phyloP scores from a whole-genome alignment of 2,329 filamentous ascomycete species.

The Sphaerulina populicola region DNA sequence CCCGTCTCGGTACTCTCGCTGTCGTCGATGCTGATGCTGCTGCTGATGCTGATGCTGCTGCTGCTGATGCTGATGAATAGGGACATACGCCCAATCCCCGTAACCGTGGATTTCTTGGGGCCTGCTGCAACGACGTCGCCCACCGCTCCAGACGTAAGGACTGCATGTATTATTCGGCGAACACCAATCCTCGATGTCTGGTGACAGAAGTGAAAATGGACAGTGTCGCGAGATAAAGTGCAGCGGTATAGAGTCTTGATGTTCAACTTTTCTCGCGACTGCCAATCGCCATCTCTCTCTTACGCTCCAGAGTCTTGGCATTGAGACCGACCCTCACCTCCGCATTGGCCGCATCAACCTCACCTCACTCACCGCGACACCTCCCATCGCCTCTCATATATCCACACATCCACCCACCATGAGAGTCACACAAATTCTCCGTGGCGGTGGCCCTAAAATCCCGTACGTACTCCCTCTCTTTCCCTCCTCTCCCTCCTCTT shows the following conservation, averaged over 20 bases:
- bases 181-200: background rate
- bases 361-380: conserved; percentile 15
- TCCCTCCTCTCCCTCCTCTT: no score
- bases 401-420: conserved; percentile 15
- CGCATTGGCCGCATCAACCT: conserved; percentile 7
- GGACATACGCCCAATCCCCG: conserved; percentile 18
- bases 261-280: background rate
- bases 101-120: conserved; percentile 42
- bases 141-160: conserved; percentile 51
- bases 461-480: conserved; percentile 44
- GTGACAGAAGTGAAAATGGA: background rate
- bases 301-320: conserved; percentile 1
- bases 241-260: background rate
- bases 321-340: background rate
- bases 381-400: conserved; percentile 5
- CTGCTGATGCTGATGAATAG: conserved; percentile 12
- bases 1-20: conserved; percentile 10
- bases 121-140: conserved; percentile 51
- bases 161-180: conserved; percentile 29
- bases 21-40: conserved; percentile 6
- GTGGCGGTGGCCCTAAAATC: conserved; percentile 72
- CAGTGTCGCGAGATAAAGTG: background rate
- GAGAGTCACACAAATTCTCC: conserved; percentile 27
- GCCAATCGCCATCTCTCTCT: background rate
- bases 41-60: background rate